A percentile compares a stretch with the other conserved stretches of the same genome.
These are phyloP conservation scores for Juncus effusus DNA, from an alignment of 176 grass and related monocot genomes.

Conservation along the genomic window DNA sequence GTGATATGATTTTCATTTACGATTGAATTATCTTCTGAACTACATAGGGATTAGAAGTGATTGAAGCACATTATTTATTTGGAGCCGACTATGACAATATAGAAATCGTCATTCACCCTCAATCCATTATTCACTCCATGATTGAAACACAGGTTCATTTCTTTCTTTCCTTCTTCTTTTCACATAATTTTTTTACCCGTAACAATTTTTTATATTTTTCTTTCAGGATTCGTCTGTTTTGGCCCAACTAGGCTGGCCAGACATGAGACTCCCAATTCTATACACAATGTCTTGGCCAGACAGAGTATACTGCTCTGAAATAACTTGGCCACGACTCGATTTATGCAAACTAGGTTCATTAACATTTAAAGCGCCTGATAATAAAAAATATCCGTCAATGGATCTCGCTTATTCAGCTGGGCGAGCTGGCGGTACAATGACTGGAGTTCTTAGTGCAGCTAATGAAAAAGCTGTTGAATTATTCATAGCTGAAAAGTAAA, in stretches of 20 bases:
- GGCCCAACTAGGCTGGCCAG: conserved; percentile 90
- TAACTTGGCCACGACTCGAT: conserved; percentile 91
- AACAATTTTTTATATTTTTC: too few species aligned
- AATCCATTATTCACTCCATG: conserved; percentile 99
- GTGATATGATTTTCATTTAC: background rate
- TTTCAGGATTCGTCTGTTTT: conserved; percentile 88
- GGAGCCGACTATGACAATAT: conserved; percentile 89
- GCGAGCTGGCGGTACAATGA: conserved; percentile 95
- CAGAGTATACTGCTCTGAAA: conserved; percentile 84
- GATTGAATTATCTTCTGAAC: background rate
- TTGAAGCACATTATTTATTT: conserved; percentile 97
- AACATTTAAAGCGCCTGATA: conserved; percentile 86
- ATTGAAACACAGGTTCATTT: conserved; percentile 82
- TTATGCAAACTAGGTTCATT: conserved; percentile 91
- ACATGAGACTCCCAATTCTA: conserved; percentile 91
- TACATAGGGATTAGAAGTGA: conserved; percentile 89
- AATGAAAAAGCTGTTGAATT: conserved; percentile 98
- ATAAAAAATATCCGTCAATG: conserved; percentile 93
- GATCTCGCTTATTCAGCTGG: conserved; percentile 90
- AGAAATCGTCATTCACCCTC: conserved; percentile 96
- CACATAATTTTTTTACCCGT: too few species aligned
- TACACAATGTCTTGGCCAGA: conserved; percentile 98
- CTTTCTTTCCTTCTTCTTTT: background rate
- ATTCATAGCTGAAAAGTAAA: conserved; percentile 90
- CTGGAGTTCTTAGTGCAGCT: conserved; percentile 94